Percentiles rank a stretch among this genome's conserved stretches.
phyloP scores from a whole-genome alignment of 108 stramenopile species.

The Chaetoceros tenuissimus region DNA sequence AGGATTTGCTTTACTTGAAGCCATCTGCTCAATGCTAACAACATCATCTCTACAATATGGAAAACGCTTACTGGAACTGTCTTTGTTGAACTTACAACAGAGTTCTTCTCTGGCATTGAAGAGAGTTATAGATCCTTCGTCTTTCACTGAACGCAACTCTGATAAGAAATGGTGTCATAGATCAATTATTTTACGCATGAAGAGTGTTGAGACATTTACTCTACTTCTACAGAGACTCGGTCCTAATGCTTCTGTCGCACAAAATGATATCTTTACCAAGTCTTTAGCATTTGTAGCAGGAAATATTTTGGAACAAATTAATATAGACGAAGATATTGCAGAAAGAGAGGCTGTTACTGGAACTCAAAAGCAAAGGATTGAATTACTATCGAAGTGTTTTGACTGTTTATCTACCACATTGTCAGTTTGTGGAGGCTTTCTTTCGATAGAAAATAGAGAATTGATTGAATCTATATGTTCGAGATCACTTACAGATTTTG shows the following conservation, averaged over 20 bases:
- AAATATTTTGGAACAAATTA: background rate
- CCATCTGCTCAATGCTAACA: background rate
- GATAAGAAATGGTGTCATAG: background rate
- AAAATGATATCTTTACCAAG: background rate
- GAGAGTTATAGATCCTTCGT: background rate
- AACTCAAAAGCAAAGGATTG: background rate
- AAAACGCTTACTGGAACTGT: background rate
- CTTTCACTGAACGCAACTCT: background rate
- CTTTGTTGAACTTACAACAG: background rate
- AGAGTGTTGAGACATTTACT: background rate
- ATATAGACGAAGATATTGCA: background rate
- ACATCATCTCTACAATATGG: background rate
- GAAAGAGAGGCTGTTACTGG: background rate
- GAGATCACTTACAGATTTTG: background rate
- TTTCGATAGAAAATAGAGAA: background rate
- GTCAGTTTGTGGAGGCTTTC: background rate
- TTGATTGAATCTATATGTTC: background rate
- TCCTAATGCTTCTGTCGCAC: background rate
- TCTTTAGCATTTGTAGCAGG: background rate
- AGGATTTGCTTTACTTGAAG: background rate
- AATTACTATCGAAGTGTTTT: background rate
- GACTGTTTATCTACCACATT: background rate
- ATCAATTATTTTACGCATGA: background rate
- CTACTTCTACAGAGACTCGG: background rate
- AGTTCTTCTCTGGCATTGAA: constrained; percentile 2